Evolutionary conservation across 768 basidiomycete species (phyloP), one percentile per base, ranked within the genome.

Genomic region (Naganishia kalamii): DNA sequence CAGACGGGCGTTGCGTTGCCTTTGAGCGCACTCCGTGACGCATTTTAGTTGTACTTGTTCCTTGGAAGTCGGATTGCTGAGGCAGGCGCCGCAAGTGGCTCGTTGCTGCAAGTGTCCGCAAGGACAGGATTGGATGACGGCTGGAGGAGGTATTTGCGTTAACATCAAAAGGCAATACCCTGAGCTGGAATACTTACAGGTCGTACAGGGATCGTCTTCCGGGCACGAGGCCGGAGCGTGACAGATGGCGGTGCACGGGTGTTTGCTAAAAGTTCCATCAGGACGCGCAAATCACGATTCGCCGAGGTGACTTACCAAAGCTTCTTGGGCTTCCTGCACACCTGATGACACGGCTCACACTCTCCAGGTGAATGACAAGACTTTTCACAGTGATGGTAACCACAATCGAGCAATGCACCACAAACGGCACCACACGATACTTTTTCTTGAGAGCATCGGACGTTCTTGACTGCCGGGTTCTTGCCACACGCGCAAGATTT

Each of bases 221-320:
- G 86, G 81, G 75, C 96, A 98, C 11, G 84, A 79, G 0, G 90
- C 83, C 0, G 96, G 96, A 1, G 92, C 92, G 70, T 98, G 96
- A 74, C 94, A 97, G 0, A 85, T 81, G 1, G 81, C 80, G 0
- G 84, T 85, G 73, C 89, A 96, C 0, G 88, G 86, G 68, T 96
- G 92, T 10, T 83, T 81, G 6, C 71, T 71, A 41, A 0, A 50
- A 17, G 23, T 15, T 21, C 17, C 4, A 32, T 30, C 80, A 81
- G 0, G 87, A 88, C 35, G 87, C 78, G 71, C 89, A 89, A 62
- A 21, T 51, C 15, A 21, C 13, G 35, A 27, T 41, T 49, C 12
- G 52, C 17, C 33, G 41, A 47, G 19, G 19, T 25, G 2, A 80
- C 85, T 25, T 65, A 88, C 88, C 92, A 98, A 62, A 86, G 81